phyloP scores from a whole-genome alignment of 2,329 filamentous ascomycete species.

The Epichloe bromicola region DNA sequence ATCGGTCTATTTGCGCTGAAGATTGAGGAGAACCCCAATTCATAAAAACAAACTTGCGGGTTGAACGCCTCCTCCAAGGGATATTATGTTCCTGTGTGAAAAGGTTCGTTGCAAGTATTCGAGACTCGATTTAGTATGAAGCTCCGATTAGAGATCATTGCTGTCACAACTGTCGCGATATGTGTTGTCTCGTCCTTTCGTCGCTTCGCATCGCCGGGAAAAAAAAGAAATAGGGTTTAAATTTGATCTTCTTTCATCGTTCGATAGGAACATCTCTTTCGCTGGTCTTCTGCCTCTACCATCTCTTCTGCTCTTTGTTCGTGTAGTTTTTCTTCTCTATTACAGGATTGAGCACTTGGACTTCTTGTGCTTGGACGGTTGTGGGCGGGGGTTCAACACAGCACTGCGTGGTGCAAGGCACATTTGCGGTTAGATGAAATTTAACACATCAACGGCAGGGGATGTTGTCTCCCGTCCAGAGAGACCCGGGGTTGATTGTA shows the following conservation, averaged over 20 bases:
- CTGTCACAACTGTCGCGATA: background rate
- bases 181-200: background rate
- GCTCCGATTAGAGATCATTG: background rate
- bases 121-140: background rate
- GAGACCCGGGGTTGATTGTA: slow-evolving; percentile 7
- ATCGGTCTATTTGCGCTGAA: slow-evolving; percentile 5
- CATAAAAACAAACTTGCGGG: background rate
- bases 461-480: background rate
- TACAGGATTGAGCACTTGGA: slow-evolving; percentile 60
- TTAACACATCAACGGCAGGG: background rate
- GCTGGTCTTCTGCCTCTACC: background rate
- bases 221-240: slow-evolving; percentile 4
- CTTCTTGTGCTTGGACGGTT: slow-evolving; percentile 45
- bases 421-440: background rate
- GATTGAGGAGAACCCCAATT: slow-evolving; percentile 1
- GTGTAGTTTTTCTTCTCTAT: slow-evolving; percentile 9
- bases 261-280: background rate
- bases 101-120: slow-evolving; percentile 1
- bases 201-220: slow-evolving; percentile 2
- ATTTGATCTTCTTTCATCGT: background rate
- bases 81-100: background rate
- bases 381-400: slow-evolving; percentile 53
- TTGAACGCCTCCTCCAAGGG: background rate
- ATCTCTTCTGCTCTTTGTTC: background rate
- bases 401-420: slow-evolving; percentile 33